Base-by-base conservation (phyloP, 2,329 filamentous ascomycete genomes). In the Pseudogymnoascus destructans region DNA sequence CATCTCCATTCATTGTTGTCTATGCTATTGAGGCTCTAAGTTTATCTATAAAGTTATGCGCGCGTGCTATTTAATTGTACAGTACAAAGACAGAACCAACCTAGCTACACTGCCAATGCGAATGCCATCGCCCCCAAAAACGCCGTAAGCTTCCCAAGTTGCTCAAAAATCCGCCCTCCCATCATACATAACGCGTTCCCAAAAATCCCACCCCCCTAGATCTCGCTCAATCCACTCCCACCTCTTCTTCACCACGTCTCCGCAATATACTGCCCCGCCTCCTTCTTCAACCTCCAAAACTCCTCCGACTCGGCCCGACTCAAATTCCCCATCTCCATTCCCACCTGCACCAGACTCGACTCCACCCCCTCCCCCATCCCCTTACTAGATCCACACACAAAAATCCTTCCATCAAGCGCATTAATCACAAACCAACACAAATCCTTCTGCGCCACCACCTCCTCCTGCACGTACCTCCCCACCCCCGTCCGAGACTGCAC, bases 341-440 rank as follows among this genome's bases (percentile, higher is more conserved):
- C 89, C 0, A 96, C 90, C 62, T 95, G 87, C 23, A 96, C 77
- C 11, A 98, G 77, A 0, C 92, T 88, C 52, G 84, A 79, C 70
- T 97, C 87, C 2, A 98, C 93, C 46, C 93, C 93, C 72, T 97
- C 93, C 60, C 93, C 93, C 93, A 98, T 98, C 59, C 93, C 93
- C 74, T 89, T 90, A 68, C 84, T 90, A 72, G 87, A 95, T 55
- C 93, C 93, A 70, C 93, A 98, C 60, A 98, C 93, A 70, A 98
- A 98, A 57, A 97, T 84, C 57, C 93, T 84, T 1, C 93, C 93
- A 67, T 98, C 93, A n/a, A 97, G 78, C 1, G 90, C 84, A 70
- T 97, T 97, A 76, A 95, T 87, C 63, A 97, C 90, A 71, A 89
- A 95, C 93, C 93, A 98, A 13, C 97, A 92, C n/a, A 97, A 79